Base-by-base conservation (phyloP, 257 asterid species). In the Solanum paucissectum region DNA sequence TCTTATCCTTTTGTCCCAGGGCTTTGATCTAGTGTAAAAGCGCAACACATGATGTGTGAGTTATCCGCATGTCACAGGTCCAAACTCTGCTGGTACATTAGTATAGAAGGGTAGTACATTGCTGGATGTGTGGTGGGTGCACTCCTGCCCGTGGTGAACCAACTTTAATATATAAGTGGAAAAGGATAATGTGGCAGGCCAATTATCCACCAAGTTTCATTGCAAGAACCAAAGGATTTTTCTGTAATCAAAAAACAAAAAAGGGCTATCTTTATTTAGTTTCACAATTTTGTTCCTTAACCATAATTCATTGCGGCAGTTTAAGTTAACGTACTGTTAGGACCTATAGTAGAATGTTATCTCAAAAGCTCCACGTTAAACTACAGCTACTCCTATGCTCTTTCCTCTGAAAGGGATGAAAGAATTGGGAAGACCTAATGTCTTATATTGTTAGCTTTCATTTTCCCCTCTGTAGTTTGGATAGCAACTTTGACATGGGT, bases 401-500 rank as follows among this genome's bases (percentile, higher is more conserved):
- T 44, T 76, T 76, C 83, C 83, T 40, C 38, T 81, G 40, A 38
- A 83, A 25, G 44, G 58, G 87, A 32, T 44, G 46, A 69, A 68
- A 69, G 75, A 72, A 83, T 87, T 60, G 27, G 86, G 85, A 44
- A 27, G 10, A 5, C 34, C 42, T 6, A 8, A 38, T 49, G 55
- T 72, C 52, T 86, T 27, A 16, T 86, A 12, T 21, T 55, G 34
- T 58, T 69, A 72, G 71, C 88, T 72, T 46, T 46, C 29, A 82
- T 82, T 81, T 46, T 46, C 85, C 36, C 84, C 40, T 40, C 37
- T 84, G 40, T 77, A 72, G 46, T 73, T n/a, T 69, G 68, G 66
- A 49, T 69, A 40, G 83, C 68, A 86, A 55, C 87, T 85, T 87
- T 75, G 60, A 86, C 87, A 32, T 83, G 55, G 91, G 81, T 89